Evolutionary conservation across 1,284 basidiomycete genomes (phyloP), one percentile per base, ranked within the genome.

Genomic region (Ganoderma lingzhi): DNA sequence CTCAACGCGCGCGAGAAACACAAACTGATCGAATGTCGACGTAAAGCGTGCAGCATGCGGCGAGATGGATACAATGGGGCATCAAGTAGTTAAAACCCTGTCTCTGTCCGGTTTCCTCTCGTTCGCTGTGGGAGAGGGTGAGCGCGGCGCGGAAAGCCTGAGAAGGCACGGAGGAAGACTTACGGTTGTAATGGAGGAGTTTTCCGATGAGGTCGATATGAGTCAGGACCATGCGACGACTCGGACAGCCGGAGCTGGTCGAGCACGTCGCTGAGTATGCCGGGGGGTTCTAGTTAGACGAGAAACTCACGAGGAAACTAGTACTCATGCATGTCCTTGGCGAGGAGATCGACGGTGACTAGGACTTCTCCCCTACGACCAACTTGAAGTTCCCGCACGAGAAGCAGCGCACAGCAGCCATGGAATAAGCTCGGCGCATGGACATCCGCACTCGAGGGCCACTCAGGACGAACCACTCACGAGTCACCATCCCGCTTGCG

Each of bases 121-220:
- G 70, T 76, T 75, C 41, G 76, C 76, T 77, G 63, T 2, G 19
- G 45, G 23, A 48, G 12, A 61, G 23, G 45, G 45, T 42, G 30
- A 23, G 51, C 17, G 39, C 15, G 39, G 37, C 10, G n/a, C 35
- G 15, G 59, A 28, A 8, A 35, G 35, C 35, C 3, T 45, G 60
- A 14, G 48, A 62, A 19, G 62, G 28, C 12, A 53, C 28, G 37
- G 51, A 41, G n/a, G 60, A 39, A 44, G 19, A 90, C 96, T 77
- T 73, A 98, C 96, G 96, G 83, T 97, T 98, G 82, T 98, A 98
- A 78, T 97, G 95, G 35, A 98, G 84, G 28, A 98, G 86, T 82
- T 98, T 98, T 82, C 98, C 96, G 76, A 98, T 98, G 71, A 98
- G 86, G 82, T 98, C 97, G 71, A 98, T 96, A 80, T 99, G 97